Evolutionary conservation across 305 asterid species (phyloP), one percentile per base, ranked within the genome.

Genomic region (Coffea humblotiana): DNA sequence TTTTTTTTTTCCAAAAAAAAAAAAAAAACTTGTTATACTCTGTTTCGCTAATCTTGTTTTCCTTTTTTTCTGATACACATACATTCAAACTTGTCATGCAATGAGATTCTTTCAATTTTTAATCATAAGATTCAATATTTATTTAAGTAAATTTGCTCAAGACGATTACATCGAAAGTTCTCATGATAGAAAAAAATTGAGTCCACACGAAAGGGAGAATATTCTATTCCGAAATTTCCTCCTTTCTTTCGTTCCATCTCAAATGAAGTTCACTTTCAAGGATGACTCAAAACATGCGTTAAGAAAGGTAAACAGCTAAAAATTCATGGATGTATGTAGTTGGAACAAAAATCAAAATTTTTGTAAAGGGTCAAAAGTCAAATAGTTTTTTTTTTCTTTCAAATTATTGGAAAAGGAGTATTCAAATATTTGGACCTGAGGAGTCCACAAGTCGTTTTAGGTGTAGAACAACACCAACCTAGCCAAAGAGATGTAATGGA

Each of bases 361-460:
- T 29, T 8, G 40, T 27, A 45, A 71, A 4, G 47, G n/a, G 47
- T 27, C 21, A 18, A 78, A 69, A 18, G 58, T 60, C 19, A 43
- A 73, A 32, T 25, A 9, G 5, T 40, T 52, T 52, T 58, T 74
- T 25, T 5, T 37, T 10, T 18, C 25, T 11, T 37, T 78, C 71
- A 19, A 58, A 78, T 21, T 43, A 35, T 21, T 35, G 69, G 48
- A 37, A 19, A 47, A 48, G 1, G 15, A 18, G 29, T 27, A 64
- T 64, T 56, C 35, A 56, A 74, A 16, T 19, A 5, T 47, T 60
- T 56, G 51, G 54, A 35, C 61, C 45, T 74, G 2, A 61, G 2
- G 40, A 71, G 29, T 64, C 51, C 72, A 27, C 63, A n/a, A 48
- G 79, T 45, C 72, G 40, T 43, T 64, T 21, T 63, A 76, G 43